Conservation (phyloP, 2,329 filamentous ascomycete genomes). For the Verticillium longisporum region DNA sequence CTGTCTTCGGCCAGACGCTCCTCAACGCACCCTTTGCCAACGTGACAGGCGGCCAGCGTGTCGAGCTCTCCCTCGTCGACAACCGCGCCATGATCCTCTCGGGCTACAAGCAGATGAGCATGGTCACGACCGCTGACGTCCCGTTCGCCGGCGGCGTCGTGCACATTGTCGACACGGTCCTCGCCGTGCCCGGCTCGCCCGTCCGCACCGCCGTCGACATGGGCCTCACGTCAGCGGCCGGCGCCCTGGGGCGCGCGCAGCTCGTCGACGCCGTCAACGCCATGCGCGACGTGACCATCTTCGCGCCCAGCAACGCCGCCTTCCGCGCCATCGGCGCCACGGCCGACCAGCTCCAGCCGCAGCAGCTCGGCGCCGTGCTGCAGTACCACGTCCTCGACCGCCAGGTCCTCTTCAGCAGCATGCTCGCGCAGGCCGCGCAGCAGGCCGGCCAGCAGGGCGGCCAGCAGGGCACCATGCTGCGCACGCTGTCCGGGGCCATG, state of each 20-base stretch:
- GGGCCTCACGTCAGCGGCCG: slow-evolving; percentile 25
- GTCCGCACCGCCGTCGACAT: slow-evolving; percentile 47
- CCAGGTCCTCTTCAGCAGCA: slow-evolving; percentile 43
- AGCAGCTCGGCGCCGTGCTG: slow-evolving; percentile 31
- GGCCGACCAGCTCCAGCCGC: slow-evolving; percentile 11
- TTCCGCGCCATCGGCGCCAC: slow-evolving; percentile 32
- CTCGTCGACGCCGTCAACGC: slow-evolving; percentile 33
- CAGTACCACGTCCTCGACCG: slow-evolving; percentile 53
- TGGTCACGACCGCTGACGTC: slow-evolving; percentile 34
- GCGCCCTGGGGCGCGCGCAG: slow-evolving; percentile 26
- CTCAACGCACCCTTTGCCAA: slow-evolving; percentile 35
- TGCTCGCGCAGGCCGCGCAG: slow-evolving; percentile 39
- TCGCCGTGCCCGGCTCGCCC: slow-evolving; percentile 35
- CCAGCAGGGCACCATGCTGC: slow-evolving; percentile 45
- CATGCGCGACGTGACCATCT: slow-evolving; percentile 44
- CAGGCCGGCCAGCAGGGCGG: slow-evolving; percentile 30
- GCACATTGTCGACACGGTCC: slow-evolving; percentile 44
- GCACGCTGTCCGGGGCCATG: slow-evolving; percentile 49
- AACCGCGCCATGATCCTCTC: slow-evolving; percentile 32
- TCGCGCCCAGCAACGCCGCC: slow-evolving; percentile 48
- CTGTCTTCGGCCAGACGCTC: slow-evolving; percentile 19
- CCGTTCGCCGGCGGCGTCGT: slow-evolving; percentile 40
- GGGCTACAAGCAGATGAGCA: slow-evolving; percentile 22
- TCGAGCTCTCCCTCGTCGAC: slow-evolving; percentile 31
- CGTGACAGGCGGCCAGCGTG: slow-evolving; percentile 40